phyloP scores from a whole-genome alignment of 768 basidiomycete species.

The Paxillus ammoniavirescens region DNA sequence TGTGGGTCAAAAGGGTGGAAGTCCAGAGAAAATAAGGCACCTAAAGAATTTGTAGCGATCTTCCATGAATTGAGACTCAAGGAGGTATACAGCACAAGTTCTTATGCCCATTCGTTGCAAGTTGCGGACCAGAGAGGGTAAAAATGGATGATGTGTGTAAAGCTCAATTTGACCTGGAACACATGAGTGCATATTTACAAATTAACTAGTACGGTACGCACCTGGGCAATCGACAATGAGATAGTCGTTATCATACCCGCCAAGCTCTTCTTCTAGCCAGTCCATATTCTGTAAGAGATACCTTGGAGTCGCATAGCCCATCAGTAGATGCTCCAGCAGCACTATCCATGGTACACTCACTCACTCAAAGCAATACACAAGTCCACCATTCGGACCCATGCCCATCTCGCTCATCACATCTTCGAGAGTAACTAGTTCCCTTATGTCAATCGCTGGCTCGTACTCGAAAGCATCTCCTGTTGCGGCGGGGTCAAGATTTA shows the following conservation, averaged over 20 bases:
- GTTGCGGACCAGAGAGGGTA: constrained; percentile 84
- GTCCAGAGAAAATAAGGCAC: constrained; percentile 33
- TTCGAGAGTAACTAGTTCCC: constrained; percentile 85
- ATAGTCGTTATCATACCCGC: constrained; percentile 95
- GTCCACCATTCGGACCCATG: constrained; percentile 95
- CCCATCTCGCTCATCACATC: constrained; percentile 96
- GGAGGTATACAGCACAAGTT: constrained; percentile 86
- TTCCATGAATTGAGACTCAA: constrained; percentile 99
- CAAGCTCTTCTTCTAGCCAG: constrained; percentile 96
- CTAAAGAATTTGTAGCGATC: constrained; percentile 98
- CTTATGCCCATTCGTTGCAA: constrained; percentile 76
- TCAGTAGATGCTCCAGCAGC: neutral
- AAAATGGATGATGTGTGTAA: constrained; percentile 97
- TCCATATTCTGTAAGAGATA: constrained; percentile 97
- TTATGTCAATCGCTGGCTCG: constrained; percentile 90
- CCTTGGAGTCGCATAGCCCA: constrained; percentile 40
- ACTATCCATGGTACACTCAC: constrained; percentile 45
- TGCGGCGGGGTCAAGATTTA: constrained; percentile 97
- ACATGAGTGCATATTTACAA: constrained; percentile 5
- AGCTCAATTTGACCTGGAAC: constrained; percentile 90
- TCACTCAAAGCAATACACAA: constrained; percentile 99
- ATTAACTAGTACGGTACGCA: constrained; percentile 29
- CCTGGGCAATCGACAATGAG: constrained; percentile 91
- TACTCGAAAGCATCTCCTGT: constrained; percentile 84
- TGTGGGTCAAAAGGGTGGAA: constrained; percentile 6